Base-by-base conservation (phyloP, 768 basidiomycete species). In the Tubosaeta sp. region DNA sequence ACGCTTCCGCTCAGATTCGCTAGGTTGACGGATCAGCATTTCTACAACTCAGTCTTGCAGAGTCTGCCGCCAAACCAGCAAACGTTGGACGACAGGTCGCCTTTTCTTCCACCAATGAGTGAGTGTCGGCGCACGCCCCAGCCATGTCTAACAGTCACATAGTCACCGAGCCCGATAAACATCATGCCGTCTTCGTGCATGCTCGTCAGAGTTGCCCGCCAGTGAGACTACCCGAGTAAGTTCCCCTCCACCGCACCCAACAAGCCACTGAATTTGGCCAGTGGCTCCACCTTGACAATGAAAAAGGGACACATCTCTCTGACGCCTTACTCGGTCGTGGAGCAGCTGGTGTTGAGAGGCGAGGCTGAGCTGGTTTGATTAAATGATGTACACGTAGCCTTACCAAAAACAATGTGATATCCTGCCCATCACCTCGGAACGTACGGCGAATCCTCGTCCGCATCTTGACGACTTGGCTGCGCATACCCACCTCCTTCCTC, bases 141-240 rank as follows among this genome's bases (percentile, higher is more conserved):
- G 19, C 46, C 12, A 27, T 48, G 37, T 44, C 59, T 57, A 16
- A 52, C 52, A 53, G 25, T 9, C 47, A 44, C 4, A 51, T 65
- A 97, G 94, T 93, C 13, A 76, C 85, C 0, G 76, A 82, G 61
- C 93, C 94, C 10, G 86, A 94, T 60, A 84, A 81, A 63, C 75
- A 81, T 3, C 76, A 77, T 0, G 84, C 91, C 0, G 91, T 97
- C 0, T 90, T 95, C 62, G 84, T 88, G 3, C 88, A 85, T 64
- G 92, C 91, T 14, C 74, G 85, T 25, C 75, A 77, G 55, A 76
- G 77, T 51, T 95, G 89, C 71, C 82, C 83, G 9, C 81, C 78
- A 4, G 75, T 85, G 51, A 74, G 74, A 46, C 65, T 86, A n/a
- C 86, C 84, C 8, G 85, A 88, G 88, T 90, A 59, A 47, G 85